Base-by-base conservation (phyloP, 2,329 filamentous ascomycete species). In the Nigrograna mackinnonii region DNA sequence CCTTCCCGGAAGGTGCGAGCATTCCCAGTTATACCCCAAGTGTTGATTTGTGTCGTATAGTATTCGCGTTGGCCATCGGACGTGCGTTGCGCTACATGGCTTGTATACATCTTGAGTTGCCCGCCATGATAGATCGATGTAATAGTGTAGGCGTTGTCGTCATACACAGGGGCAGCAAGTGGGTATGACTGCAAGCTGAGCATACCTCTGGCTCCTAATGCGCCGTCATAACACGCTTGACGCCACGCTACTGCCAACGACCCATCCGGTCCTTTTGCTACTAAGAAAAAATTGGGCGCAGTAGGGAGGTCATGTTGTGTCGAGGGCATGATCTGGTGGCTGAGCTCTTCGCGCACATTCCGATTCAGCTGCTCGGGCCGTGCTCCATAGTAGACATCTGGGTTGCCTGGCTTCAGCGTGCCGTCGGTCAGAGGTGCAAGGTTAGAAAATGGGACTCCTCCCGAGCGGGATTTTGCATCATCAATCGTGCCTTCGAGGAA, bases 51-150 rank as follows among this genome's bases (percentile, higher is more conserved):
- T 5, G 65, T 71, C 66, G 73, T 75, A 36, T 73, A 59, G 54
- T 74, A 75, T 52, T 66, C 64, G 34, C 32, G 62, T 50, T 44
- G 61, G 47, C 19, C 44, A 58, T 55, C 43, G n/a, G 17, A 49
- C 4, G 36, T 55, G 32, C 67, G 63, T 35, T 57, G 56, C n/a
- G 60, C 65, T 37, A 51, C n/a, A 44, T 73, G 60, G 47, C 66
- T 62, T 34, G 69, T 57, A 43, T 65, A 73, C 30, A 74, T 41
- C 43, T 59, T 44, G 11, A 76, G 68, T n/a, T 2, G 7, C 22
- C 70, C 67, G 40, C 39, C 38, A 26, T 68, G 52, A 44, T 75
- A 74, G 4, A 48, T 71, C 6, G 65, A 63, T 35, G 60, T 66
- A 34, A 71, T 65, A 0, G 67, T 63, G 47, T 71, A 67, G 9